A percentile compares a stretch with the other conserved stretches of the same genome.
These are phyloP conservation scores for Elaeis oleifera DNA, from an alignment of 202 grass and related monocot genomes.

Conservation along the genomic window DNA sequence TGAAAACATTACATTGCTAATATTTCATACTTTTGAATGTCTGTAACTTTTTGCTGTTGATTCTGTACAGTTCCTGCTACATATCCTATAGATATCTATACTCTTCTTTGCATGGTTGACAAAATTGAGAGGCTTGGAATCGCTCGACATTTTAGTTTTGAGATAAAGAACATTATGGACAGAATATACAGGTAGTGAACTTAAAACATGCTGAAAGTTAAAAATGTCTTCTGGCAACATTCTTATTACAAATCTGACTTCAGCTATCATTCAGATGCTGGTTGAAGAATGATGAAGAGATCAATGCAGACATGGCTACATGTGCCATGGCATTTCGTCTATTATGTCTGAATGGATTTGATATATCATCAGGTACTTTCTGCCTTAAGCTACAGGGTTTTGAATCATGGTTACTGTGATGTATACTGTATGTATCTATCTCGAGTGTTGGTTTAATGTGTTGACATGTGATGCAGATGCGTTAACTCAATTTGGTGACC, in stretches of 20 bases:
- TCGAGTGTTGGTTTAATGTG: background rate
- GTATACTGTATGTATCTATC: background rate
- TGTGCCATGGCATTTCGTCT: constrained; percentile 61
- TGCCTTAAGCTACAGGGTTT: background rate
- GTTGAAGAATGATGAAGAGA: constrained; percentile 45
- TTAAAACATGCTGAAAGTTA: constrained; percentile 1
- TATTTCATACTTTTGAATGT: background rate
- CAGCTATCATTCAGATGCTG: constrained; percentile 33
- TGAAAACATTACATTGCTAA: background rate
- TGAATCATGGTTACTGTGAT: background rate
- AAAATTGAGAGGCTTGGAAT: constrained; percentile 50
- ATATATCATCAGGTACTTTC: constrained; percentile 44
- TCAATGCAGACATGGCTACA: constrained; percentile 30
- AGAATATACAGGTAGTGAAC: constrained; percentile 37
- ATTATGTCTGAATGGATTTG: constrained; percentile 59
- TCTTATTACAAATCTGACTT: constrained; percentile 5
- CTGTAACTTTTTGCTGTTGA: background rate
- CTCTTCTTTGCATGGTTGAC: constrained; percentile 51
- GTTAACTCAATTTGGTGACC: constrained; percentile 38
- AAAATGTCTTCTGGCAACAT: background rate
- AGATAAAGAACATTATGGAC: constrained; percentile 53
- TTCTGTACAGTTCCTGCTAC: constrained; percentile 39
- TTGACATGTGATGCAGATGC: constrained; percentile 31
- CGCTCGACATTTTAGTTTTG: constrained; percentile 32
- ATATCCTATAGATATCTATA: constrained; percentile 40